Evolutionary conservation across 257 asterid genomes (phyloP).

Genomic region (Solanum pimpinellifolium): DNA sequence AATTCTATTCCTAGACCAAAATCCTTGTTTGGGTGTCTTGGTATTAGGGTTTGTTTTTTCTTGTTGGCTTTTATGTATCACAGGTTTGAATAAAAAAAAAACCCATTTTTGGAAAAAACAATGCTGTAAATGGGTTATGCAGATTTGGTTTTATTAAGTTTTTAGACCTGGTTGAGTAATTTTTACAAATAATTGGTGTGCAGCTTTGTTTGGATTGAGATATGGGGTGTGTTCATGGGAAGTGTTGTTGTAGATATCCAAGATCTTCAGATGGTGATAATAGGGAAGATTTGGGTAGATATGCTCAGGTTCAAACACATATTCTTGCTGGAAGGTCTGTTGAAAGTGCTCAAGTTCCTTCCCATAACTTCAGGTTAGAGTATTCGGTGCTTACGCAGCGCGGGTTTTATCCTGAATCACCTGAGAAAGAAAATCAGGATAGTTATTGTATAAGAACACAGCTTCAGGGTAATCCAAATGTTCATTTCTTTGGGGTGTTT

Average conservation of each 20-base stretch:
- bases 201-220: slow-evolving; percentile 7
- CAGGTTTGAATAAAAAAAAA: not conserved
- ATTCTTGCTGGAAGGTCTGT: slow-evolving; percentile 26
- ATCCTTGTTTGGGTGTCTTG: not conserved
- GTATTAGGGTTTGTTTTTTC: not conserved
- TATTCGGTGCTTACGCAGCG: slow-evolving; percentile 64
- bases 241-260: slow-evolving; percentile 60
- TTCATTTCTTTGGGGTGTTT: slow-evolving; percentile 93
- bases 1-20: not conserved
- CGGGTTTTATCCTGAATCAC: slow-evolving; percentile 78
- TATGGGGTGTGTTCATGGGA: slow-evolving; percentile 91
- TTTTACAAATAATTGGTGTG: slow-evolving; percentile 27
- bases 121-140: slow-evolving; percentile 3
- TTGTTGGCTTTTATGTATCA: not conserved
- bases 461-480: slow-evolving; percentile 70
- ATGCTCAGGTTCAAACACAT: slow-evolving; percentile 29
- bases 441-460: slow-evolving; percentile 55
- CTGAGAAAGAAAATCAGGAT: slow-evolving; percentile 88
- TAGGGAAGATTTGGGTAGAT: slow-evolving; percentile 29
- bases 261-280: slow-evolving; percentile 44
- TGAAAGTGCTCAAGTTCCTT: slow-evolving; percentile 70
- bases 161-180: slow-evolving; percentile 22
- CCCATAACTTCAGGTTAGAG: slow-evolving; percentile 52
- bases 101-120: not conserved
- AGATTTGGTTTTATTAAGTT: slow-evolving; percentile 10